These are phyloP conservation scores for Neophaeococcomyces aloes DNA, from an alignment of 2,329 filamentous ascomycete species.

Conservation along the genomic window DNA sequence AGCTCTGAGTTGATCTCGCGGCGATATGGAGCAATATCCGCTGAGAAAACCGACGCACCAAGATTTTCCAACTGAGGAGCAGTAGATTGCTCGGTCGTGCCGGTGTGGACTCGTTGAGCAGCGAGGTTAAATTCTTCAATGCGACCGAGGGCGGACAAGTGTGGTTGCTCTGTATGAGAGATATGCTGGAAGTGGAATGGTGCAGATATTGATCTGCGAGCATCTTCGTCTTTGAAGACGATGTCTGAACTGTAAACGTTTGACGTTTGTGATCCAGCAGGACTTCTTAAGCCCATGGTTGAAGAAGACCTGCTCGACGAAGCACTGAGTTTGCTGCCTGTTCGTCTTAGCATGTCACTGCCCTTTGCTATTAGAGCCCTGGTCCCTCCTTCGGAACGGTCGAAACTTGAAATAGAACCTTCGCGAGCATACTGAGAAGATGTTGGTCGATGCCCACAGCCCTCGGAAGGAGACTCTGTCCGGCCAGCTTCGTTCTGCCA, in stretches of 20 bases:
- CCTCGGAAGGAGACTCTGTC: constrained; percentile 3
- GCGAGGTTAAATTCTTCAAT: constrained; percentile 42
- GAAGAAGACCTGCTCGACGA: constrained; percentile 21
- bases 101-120: constrained; percentile 44
- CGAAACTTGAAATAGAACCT: constrained; percentile 5
- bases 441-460: background rate
- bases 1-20: background rate
- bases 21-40: no score
- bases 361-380: constrained; percentile 34
- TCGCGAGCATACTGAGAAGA: background rate
- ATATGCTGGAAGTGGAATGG: constrained; percentile 57
- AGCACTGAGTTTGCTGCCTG: constrained; percentile 38
- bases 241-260: constrained; percentile 7
- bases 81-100: constrained; percentile 43
- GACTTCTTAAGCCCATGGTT: constrained; percentile 7
- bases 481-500: background rate
- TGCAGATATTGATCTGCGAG: constrained; percentile 40
- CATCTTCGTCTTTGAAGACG: constrained; percentile 11
- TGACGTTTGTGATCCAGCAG: constrained; percentile 3
- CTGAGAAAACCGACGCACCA: background rate
- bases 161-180: constrained; percentile 47
- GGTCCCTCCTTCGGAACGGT: constrained; percentile 21
- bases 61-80: constrained; percentile 42
- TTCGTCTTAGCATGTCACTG: constrained; percentile 37
- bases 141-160: constrained; percentile 44